Percentiles rank a stretch among this genome's conserved stretches.
These are phyloP conservation scores for Argentina anserina DNA, from an alignment of 306 rosid species.

Conservation along the genomic window DNA sequence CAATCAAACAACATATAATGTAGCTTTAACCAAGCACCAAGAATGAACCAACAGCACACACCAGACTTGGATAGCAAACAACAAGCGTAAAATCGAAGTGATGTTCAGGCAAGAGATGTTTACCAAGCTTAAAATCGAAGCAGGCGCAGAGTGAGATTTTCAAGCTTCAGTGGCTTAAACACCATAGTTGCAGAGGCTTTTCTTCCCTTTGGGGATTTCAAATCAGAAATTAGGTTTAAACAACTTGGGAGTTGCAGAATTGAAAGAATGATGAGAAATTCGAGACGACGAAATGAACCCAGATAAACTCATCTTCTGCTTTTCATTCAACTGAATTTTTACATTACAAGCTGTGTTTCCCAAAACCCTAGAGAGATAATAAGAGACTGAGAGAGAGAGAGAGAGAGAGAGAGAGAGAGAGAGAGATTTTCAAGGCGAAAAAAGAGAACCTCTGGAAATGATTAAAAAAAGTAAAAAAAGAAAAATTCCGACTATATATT, in stretches of 20 bases:
- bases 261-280: not conserved
- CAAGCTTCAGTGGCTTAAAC: not conserved
- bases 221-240: not conserved
- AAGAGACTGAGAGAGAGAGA: not conserved
- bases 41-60: too few species aligned
- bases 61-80: too few species aligned
- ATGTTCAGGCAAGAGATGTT: not conserved
- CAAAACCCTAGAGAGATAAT: not conserved
- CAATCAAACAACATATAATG: not conserved
- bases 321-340: slow-evolving; percentile 6
- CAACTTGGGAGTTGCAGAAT: not conserved
- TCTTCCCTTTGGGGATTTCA: not conserved
- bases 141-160: not conserved
- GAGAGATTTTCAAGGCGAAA: not conserved
- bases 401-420: not conserved
- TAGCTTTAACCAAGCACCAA: not conserved
- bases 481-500: slow-evolving; percentile 25
- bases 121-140: slow-evolving; percentile 1
- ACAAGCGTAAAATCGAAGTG: too few species aligned
- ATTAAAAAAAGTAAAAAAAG: not conserved
- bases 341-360: slow-evolving; percentile 4
- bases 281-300: not conserved
- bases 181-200: not conserved
- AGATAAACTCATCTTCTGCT: not conserved
- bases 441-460: not conserved